These are phyloP conservation scores for Colletotrichum camelliae DNA, from an alignment of 2,329 filamentous ascomycete species.

Conservation along the genomic window DNA sequence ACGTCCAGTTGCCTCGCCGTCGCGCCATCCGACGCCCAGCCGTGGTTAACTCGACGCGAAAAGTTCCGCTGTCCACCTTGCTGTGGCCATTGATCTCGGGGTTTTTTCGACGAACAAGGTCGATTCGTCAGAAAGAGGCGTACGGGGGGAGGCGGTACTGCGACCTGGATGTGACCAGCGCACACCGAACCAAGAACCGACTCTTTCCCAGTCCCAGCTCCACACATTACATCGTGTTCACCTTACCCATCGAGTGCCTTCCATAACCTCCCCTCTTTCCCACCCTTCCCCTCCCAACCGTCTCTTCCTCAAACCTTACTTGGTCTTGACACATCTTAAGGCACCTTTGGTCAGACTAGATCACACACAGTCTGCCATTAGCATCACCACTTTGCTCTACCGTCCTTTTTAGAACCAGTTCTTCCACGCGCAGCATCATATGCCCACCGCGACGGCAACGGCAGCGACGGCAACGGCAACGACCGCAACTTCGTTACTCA, in stretches of 20 bases:
- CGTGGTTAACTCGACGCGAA: background rate
- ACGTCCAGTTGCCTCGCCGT: background rate
- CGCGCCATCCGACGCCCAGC: background rate
- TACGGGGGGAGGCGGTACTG: background rate
- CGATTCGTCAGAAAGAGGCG: background rate
- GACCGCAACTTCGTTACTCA: background rate
- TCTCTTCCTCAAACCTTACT: background rate
- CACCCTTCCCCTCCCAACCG: background rate
- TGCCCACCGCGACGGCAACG: background rate
- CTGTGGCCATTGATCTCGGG: background rate
- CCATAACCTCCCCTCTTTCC: background rate
- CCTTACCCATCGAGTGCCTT: conserved; percentile 14
- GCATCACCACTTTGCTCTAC: background rate
- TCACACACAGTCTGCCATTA: background rate
- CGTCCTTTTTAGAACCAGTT: background rate
- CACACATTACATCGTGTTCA: background rate
- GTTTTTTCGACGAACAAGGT: background rate
- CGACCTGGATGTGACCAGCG: background rate
- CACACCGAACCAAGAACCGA: background rate
- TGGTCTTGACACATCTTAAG: background rate
- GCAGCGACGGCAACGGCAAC: background rate
- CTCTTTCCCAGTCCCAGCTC: background rate
- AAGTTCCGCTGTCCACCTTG: background rate
- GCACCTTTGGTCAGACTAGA: background rate
- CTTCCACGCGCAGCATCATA: background rate